Percentiles rank a stretch among this genome's conserved stretches.
Evolutionary conservation across 2,329 filamentous ascomycete species (phyloP).

Genomic region (Aureobasidium mangrovei): DNA sequence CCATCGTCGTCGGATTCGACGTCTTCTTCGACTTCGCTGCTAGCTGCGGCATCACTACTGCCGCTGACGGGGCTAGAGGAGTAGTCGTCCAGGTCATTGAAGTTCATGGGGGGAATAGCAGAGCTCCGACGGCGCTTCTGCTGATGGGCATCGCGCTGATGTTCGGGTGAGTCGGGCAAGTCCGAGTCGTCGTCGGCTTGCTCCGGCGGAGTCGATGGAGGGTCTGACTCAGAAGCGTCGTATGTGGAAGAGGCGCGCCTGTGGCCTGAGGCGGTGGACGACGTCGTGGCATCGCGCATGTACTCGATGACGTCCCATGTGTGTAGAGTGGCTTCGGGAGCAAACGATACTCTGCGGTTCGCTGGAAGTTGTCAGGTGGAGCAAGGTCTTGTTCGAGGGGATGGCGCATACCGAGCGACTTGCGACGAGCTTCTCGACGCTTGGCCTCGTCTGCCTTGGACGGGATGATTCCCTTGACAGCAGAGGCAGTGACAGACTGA

Average conservation of each 20-base stretch:
- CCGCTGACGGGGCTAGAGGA: slow-evolving; percentile 73
- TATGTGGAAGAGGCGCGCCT: slow-evolving; percentile 55
- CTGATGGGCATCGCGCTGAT: slow-evolving; percentile 57
- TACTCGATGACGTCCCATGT: slow-evolving; percentile 95
- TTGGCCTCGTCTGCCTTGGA: slow-evolving; percentile 52
- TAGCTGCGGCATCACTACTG: slow-evolving; percentile 34
- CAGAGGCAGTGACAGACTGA: slow-evolving; percentile 37
- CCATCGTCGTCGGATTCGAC: slow-evolving; percentile 39
- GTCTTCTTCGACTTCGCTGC: slow-evolving; percentile 45
- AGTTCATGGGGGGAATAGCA: slow-evolving; percentile 54
- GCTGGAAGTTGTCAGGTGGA: slow-evolving; percentile 34
- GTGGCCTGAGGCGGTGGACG: slow-evolving; percentile 59
- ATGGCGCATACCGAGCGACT: slow-evolving; percentile 59
- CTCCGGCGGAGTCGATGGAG: slow-evolving; percentile 55
- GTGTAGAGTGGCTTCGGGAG: slow-evolving; percentile 91
- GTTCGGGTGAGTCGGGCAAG: slow-evolving; percentile 47
- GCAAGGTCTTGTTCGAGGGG: neutral
- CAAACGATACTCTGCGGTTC: slow-evolving; percentile 90
- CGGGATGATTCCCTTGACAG: slow-evolving; percentile 48
- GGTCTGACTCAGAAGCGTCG: slow-evolving; percentile 41
- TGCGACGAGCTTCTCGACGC: slow-evolving; percentile 77
- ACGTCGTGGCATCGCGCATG: slow-evolving; percentile 74
- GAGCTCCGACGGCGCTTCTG: slow-evolving; percentile 56
- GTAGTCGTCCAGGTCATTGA: slow-evolving; percentile 57
- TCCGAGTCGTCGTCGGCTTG: slow-evolving; percentile 51